Conservation (phyloP, 768 basidiomycete species). For the Russula compacta region DNA sequence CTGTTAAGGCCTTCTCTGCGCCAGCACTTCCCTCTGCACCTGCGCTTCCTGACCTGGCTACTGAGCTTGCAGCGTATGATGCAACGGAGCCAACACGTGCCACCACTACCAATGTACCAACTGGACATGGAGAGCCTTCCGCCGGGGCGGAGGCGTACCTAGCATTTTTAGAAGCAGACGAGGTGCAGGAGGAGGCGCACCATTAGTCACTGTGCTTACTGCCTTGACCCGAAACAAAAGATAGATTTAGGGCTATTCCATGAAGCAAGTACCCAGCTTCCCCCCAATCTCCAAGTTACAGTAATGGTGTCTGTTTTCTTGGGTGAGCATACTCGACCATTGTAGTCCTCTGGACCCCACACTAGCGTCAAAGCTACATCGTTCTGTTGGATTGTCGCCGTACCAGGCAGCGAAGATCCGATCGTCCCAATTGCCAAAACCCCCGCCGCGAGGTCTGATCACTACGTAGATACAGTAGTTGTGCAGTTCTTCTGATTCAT, state of each 20-base stretch:
- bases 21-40: constrained; percentile 73
- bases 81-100: constrained; percentile 51
- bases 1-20: constrained; percentile 71
- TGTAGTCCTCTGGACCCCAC: neutral
- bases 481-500: neutral
- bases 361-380: neutral
- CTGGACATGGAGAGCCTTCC: constrained; percentile 11
- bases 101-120: neutral
- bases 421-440: too few relatives aligned
- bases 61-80: constrained; percentile 83
- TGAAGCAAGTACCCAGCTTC: neutral
- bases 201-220: constrained; percentile 10
- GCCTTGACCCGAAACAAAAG: neutral
- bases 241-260: neutral
- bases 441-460: too few relatives aligned
- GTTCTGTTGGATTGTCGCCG: too few relatives aligned
- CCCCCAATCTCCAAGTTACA: too few relatives aligned
- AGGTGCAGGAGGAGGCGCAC: constrained; percentile 34
- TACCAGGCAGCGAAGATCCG: too few relatives aligned
- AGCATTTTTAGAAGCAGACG: constrained; percentile 36
- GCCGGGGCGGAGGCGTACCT: constrained; percentile 36
- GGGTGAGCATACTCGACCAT: neutral
- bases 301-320: too few relatives aligned
- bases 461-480: neutral
- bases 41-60: constrained; percentile 77